phyloP scores from a whole-genome alignment of 2,329 filamentous ascomycete genomes.

The Trichoderma koningiopsis region DNA sequence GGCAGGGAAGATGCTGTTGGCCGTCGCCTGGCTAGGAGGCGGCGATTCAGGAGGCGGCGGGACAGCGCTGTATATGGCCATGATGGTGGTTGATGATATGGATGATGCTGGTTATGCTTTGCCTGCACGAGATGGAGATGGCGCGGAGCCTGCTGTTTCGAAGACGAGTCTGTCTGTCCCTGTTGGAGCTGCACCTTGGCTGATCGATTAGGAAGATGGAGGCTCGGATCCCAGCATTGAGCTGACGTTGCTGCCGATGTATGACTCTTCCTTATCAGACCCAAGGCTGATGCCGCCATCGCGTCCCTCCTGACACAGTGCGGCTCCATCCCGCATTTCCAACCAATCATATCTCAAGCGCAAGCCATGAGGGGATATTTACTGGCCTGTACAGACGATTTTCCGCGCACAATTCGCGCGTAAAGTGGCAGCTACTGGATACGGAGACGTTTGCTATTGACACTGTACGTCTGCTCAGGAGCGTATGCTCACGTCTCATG shows the following conservation, averaged over 20 bases:
- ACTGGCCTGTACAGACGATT: background rate
- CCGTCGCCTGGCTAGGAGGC: constrained; percentile 28
- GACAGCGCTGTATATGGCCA: constrained; percentile 58
- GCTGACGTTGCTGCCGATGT: constrained; percentile 4
- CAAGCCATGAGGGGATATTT: constrained; percentile 37
- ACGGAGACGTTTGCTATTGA: background rate
- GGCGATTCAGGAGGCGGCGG: constrained; percentile 50
- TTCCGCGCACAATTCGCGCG: constrained; percentile 9
- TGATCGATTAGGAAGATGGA: background rate
- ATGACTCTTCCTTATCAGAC: background rate
- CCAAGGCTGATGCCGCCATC: background rate
- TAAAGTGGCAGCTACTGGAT: constrained; percentile 16
- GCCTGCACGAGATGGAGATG: background rate
- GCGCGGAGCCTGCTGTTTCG: no score
- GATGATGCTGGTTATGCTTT: background rate
- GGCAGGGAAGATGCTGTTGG: constrained; percentile 26
- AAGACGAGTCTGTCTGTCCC: background rate
- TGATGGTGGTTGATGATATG: constrained; percentile 31
- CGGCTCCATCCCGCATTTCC: constrained; percentile 13
- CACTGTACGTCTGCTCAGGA: background rate
- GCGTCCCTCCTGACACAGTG: constrained; percentile 18
- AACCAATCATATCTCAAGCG: constrained; percentile 38
- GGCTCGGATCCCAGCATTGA: background rate
- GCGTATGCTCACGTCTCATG: no score
- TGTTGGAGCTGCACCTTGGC: background rate